Evolutionary conservation across 192 early-diverging fungal species (phyloP), one percentile per base, ranked within the genome.

Genomic region (Allomyces arbusculus): DNA sequence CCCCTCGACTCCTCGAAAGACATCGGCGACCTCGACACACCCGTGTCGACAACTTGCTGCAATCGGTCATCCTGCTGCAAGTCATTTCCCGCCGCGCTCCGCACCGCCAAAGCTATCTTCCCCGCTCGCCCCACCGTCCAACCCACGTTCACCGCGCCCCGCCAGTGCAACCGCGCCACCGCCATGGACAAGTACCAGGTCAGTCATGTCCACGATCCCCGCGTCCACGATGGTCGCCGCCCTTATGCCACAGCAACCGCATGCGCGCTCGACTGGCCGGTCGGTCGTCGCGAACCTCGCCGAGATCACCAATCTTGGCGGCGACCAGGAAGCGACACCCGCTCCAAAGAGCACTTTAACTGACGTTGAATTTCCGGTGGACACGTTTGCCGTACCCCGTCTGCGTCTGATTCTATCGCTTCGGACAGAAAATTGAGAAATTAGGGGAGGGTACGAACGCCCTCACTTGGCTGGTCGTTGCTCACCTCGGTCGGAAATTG

Each of bases 351-450:
- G 23, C 24, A 12, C 14, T 14, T 44, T 55, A 22, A 70, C 55
- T 58, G 33, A 16, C 22, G 22, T 1, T 61, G 24, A 66, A 25
- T 11, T 20, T 62, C 26, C 68, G 33, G 64, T 33, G 40, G 22
- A 25, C 20, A 50, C 23, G 20, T n/a, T 40, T 10, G 14, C 23
- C n/a, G 11, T 23, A 23, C 44, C 23, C 61, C 9, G 33, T 7
- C 33, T 3, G 33, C 7, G 33, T 40, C 7, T 3, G 33, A 40
- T 40, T 0, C 33, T 40, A 7, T 8, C 33, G 33, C 7, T 8
- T 3, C 33, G 33, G 1, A 67, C 78, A 95, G 86, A 97, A 97
- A 86, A 97, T 97, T 64, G 94, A 97, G 81, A 97, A 97, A 75
- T 80, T 97, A 4, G 94, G 94, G 67, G 94, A 95, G 81, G 92